phyloP scores from a whole-genome alignment of 805 yeast genomes.

The Suhomyces pyralidae region DNA sequence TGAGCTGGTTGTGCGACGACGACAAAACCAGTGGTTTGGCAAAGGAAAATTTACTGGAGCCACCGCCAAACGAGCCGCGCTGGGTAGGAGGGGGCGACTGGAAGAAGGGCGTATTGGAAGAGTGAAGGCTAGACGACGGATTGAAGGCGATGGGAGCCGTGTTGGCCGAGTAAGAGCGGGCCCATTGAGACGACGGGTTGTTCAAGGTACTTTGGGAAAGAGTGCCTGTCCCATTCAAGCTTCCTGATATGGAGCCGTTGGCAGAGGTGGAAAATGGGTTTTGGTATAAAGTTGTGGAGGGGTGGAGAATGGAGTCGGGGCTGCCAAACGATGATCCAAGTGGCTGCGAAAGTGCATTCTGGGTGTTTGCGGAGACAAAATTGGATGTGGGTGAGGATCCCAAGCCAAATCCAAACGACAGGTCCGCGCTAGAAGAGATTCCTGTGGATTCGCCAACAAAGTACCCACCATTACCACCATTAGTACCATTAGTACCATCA shows the following conservation, averaged over 20 bases:
- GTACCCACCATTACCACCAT: no score
- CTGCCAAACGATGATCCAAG: not conserved
- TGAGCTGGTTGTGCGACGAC: not conserved
- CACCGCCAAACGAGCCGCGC: not conserved
- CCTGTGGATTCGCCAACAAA: not conserved
- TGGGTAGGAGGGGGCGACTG: constrained; percentile 3
- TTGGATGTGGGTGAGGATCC: not conserved
- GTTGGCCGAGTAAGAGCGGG: constrained; percentile 13
- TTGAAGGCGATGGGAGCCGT: constrained; percentile 10
- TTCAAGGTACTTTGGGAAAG: not conserved
- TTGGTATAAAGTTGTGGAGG: not conserved
- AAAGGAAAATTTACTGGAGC: constrained; percentile 1
- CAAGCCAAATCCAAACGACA: not conserved
- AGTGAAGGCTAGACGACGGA: not conserved
- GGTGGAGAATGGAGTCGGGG: not conserved
- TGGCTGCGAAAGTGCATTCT: not conserved
- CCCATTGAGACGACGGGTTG: not conserved
- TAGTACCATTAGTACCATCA: no score
- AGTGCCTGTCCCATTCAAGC: not conserved
- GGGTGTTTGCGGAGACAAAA: not conserved
- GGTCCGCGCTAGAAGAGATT: not conserved
- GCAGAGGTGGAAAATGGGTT: not conserved
- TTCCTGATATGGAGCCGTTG: not conserved
- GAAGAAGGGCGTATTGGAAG: not conserved
- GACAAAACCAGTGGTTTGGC: not conserved